A percentile compares a stretch with the other conserved stretches of the same genome.
Evolutionary conservation across 805 yeast genomes (phyloP).

Genomic region (Suhomyces kilbournensis): DNA sequence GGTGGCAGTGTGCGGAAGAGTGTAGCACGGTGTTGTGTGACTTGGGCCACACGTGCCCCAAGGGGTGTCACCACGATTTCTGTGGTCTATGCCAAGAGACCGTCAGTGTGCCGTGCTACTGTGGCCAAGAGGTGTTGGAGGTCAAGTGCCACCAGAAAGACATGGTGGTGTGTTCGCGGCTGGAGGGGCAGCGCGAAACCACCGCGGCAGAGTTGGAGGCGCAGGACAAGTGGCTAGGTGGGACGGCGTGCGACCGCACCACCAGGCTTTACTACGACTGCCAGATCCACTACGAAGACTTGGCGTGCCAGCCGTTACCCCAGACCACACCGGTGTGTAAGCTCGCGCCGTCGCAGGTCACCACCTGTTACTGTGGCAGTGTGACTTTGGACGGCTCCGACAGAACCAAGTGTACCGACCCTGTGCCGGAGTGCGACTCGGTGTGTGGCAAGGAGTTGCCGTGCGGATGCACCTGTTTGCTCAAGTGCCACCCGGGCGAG

Average conservation of each 20-base stretch:
- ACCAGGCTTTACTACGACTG: constrained; percentile 61
- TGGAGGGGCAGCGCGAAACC: constrained; percentile 3
- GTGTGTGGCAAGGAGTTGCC: constrained; percentile 59
- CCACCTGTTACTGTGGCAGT: constrained; percentile 80
- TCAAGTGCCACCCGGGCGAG: constrained; percentile 72
- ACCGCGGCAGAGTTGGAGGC: neutral
- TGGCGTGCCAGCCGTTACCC: constrained; percentile 52
- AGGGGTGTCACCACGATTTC: constrained; percentile 72
- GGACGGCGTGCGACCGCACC: constrained; percentile 27
- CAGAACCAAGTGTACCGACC: constrained; percentile 67
- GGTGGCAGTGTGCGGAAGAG: constrained; percentile 62
- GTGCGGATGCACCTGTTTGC: constrained; percentile 74
- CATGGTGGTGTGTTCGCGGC: constrained; percentile 29
- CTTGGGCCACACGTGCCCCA: constrained; percentile 64
- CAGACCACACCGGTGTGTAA: constrained; percentile 46
- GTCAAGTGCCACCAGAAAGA: constrained; percentile 45
- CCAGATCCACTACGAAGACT: constrained; percentile 52
- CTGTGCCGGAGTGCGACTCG: constrained; percentile 70
- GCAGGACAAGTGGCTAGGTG: constrained; percentile 27
- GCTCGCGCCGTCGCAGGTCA: constrained; percentile 55
- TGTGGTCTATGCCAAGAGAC: constrained; percentile 69
- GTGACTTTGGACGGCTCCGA: constrained; percentile 41
- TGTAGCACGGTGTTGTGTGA: constrained; percentile 64
- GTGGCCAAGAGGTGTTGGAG: constrained; percentile 55
- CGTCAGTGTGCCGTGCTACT: constrained; percentile 60